These are phyloP conservation scores for Rhizophora apiculata DNA, from an alignment of 345 rosid genomes.

Conservation along the genomic window DNA sequence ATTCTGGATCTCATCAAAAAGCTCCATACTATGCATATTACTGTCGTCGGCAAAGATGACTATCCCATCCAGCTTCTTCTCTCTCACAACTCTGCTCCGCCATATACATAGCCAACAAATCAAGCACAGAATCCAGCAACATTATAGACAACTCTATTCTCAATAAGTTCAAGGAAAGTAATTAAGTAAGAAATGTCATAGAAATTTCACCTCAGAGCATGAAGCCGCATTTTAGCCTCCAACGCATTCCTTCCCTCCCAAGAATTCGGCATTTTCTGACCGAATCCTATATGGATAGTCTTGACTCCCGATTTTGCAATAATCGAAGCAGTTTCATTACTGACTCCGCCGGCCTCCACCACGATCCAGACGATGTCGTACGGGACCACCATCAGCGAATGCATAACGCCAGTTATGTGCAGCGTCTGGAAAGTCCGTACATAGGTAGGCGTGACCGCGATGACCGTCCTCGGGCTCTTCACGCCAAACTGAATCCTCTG, in stretches of 20 bases:
- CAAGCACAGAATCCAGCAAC: slow-evolving; percentile 16
- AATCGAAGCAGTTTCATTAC: slow-evolving; percentile 70
- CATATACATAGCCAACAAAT: slow-evolving; percentile 21
- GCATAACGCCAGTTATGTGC: slow-evolving; percentile 91
- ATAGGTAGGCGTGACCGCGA: slow-evolving; percentile 88
- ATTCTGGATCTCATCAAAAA: slow-evolving; percentile 86
- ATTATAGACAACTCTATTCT: background rate
- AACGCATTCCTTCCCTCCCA: slow-evolving; percentile 71
- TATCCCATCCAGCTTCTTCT: slow-evolving; percentile 89
- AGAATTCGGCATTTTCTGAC: slow-evolving; percentile 62
- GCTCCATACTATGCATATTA: slow-evolving; percentile 96
- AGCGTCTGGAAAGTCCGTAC: slow-evolving; percentile 90
- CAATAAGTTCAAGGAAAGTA: background rate
- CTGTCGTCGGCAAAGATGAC: slow-evolving; percentile 97
- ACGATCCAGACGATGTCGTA: slow-evolving; percentile 92
- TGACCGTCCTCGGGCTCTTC: slow-evolving; percentile 55
- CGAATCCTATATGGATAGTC: slow-evolving; percentile 60
- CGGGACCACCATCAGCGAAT: slow-evolving; percentile 81
- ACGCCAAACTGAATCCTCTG: slow-evolving; percentile 72
- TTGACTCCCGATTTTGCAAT: slow-evolving; percentile 61
- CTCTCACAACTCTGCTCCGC: slow-evolving; percentile 61
- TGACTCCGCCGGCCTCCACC: slow-evolving; percentile 86
- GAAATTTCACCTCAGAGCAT: slow-evolving; percentile 55
- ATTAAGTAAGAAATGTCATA: background rate
- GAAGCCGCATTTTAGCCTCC: slow-evolving; percentile 85